Conservation (phyloP, 129 eudicot genomes). For the Flaveria ramosissima region DNA sequence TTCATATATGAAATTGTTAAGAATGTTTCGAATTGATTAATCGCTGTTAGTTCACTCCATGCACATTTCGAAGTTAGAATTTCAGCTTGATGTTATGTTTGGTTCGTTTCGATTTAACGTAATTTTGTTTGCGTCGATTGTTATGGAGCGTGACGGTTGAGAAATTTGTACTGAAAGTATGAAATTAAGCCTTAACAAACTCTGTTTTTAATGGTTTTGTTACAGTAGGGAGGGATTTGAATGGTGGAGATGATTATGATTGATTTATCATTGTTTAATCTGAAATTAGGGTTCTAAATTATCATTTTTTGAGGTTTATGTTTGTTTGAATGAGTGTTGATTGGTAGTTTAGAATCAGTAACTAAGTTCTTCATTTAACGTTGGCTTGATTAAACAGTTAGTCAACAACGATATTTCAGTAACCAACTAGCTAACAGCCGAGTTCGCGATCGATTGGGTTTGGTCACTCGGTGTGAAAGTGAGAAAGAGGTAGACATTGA, state of each 20-base stretch:
- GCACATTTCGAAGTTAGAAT: too few relatives aligned
- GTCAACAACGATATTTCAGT: neutral
- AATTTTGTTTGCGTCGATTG: neutral
- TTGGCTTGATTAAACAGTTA: neutral
- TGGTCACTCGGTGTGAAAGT: neutral
- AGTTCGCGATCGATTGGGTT: neutral
- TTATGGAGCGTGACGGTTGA: neutral
- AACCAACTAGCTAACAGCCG: neutral
- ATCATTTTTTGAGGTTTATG: neutral
- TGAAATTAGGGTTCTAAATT: slow-evolving; percentile 31
- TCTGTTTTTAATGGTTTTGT: too few relatives aligned
- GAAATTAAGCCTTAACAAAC: neutral
- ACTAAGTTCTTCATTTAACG: neutral
- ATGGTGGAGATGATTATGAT: neutral
- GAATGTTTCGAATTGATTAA: neutral
- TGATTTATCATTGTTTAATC: neutral
- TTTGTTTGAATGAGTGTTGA: neutral
- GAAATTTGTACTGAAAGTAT: neutral
- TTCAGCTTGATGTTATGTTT: neutral
- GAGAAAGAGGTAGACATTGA: slow-evolving; percentile 11
- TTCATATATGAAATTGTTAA: neutral
- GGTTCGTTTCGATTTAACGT: neutral
- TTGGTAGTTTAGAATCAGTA: neutral
- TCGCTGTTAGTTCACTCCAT: slow-evolving; percentile 1
- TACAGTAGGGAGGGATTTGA: too few relatives aligned